These are phyloP conservation scores for Prunella vulgaris DNA, from an alignment of 257 asterid genomes.

Conservation along the genomic window DNA sequence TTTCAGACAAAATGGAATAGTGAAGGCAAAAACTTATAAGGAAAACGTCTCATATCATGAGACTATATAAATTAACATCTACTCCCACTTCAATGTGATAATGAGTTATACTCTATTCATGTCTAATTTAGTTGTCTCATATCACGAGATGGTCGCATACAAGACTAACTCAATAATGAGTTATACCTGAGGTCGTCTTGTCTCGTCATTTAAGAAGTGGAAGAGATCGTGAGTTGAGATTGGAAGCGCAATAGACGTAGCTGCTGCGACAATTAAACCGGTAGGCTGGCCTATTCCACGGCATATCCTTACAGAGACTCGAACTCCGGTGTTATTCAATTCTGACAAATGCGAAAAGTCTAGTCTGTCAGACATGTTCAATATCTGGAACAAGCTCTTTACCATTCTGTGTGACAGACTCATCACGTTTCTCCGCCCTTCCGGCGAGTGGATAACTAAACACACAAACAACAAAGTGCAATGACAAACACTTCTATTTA, in stretches of 20 bases:
- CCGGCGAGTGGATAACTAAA: slow-evolving; percentile 35
- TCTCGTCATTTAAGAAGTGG: slow-evolving; percentile 47
- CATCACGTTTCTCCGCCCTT: slow-evolving; percentile 47
- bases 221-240: slow-evolving; percentile 35
- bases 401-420: slow-evolving; percentile 70
- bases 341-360: slow-evolving; percentile 38
- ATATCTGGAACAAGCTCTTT: slow-evolving; percentile 34
- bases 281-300: slow-evolving; percentile 30
- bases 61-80: no score
- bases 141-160: no score
- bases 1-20: no score
- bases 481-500: no score
- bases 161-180: no score
- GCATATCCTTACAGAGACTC: slow-evolving; percentile 37
- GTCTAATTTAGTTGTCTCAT: no score
- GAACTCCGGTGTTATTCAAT: slow-evolving; percentile 34
- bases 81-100: no score
- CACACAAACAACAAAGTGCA: no score
- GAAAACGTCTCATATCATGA: no score
- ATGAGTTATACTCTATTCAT: no score
- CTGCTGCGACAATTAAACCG: slow-evolving; percentile 43
- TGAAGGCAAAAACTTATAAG: no score
- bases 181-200: slow-evolving; percentile 46
- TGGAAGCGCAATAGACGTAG: slow-evolving; percentile 65
- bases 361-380: slow-evolving; percentile 40